Conservation (phyloP, 23 red algal species). For the Gracilaria gracilis region DNA sequence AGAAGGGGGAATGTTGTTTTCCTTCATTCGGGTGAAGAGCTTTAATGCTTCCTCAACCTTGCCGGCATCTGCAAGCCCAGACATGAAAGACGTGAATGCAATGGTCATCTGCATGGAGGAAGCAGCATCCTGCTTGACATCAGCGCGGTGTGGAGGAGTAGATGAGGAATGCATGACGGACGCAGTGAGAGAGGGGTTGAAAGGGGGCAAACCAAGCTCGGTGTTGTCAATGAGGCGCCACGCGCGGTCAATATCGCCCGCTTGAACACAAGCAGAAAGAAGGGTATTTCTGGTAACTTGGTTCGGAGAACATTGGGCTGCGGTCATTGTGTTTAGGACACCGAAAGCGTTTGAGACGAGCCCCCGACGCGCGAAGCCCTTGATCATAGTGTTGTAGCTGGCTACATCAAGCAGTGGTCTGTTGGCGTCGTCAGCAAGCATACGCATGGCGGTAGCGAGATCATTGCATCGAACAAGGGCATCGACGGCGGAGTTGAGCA, state of each 20-base stretch:
- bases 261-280: constrained; percentile 37
- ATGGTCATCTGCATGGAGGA: constrained; percentile 27
- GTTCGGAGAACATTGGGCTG: constrained; percentile 26
- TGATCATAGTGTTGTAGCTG: constrained; percentile 72
- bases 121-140: neutral
- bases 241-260: constrained; percentile 22
- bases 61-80: constrained; percentile 37
- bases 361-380: constrained; percentile 54
- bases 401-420: constrained; percentile 14
- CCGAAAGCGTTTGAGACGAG: constrained; percentile 27
- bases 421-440: constrained; percentile 4
- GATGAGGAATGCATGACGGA: neutral
- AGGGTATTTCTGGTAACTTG: constrained; percentile 57
- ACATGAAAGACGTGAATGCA: constrained; percentile 33
- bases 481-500: constrained; percentile 66
- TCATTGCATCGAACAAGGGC: constrained; percentile 48
- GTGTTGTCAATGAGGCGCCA: constrained; percentile 27
- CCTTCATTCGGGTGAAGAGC: constrained; percentile 41
- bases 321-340: constrained; percentile 9
- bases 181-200: neutral
- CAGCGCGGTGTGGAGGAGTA: neutral
- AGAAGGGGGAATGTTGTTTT: constrained; percentile 4
- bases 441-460: neutral
- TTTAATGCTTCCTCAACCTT: constrained; percentile 23
- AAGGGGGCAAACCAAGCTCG: neutral